A percentile compares a stretch with the other conserved stretches of the same genome.
phyloP scores from a whole-genome alignment of 2,329 filamentous ascomycete species.

The Myotisia sp. region DNA sequence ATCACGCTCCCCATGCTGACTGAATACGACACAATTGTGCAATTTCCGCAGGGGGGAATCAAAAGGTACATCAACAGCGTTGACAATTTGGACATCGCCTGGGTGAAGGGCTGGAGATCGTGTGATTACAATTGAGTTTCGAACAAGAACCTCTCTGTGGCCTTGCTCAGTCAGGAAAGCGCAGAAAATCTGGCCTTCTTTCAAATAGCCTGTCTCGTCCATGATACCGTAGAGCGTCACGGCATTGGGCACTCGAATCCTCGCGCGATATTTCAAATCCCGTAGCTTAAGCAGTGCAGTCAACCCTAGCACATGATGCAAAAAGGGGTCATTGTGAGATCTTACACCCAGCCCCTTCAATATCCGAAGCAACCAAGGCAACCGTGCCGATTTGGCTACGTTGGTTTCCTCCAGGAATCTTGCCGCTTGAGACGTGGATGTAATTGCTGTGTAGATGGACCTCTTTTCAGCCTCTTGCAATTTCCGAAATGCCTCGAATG shows the following conservation, averaged over 20 bases:
- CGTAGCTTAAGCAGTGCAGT: constrained; percentile 56
- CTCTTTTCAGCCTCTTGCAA: constrained; percentile 51
- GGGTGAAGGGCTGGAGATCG: constrained; percentile 71
- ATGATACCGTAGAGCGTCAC: constrained; percentile 71
- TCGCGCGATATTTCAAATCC: constrained; percentile 61
- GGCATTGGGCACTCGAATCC: constrained; percentile 56
- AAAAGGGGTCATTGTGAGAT: constrained; percentile 54
- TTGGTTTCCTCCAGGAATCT: constrained; percentile 49
- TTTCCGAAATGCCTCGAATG: constrained; percentile 44
- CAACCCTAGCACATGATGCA: constrained; percentile 57
- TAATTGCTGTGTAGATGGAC: constrained; percentile 45
- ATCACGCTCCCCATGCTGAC: constrained; percentile 54
- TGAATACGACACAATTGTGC: constrained; percentile 67
- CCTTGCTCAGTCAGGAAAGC: constrained; percentile 36
- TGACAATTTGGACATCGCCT: constrained; percentile 58
- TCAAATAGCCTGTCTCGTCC: constrained; percentile 60
- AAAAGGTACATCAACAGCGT: constrained; percentile 39
- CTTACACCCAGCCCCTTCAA: constrained; percentile 44
- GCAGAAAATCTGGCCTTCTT: constrained; percentile 55
- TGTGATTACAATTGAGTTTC: constrained; percentile 46
- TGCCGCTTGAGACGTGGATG: constrained; percentile 46
- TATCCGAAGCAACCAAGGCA: constrained; percentile 49
- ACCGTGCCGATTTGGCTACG: constrained; percentile 45
- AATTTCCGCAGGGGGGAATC: constrained; percentile 48
- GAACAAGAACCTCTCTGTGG: constrained; percentile 19